Evolutionary conservation across 495 filamentous ascomycete genomes (phyloP).

Genomic region (Clavariopsis aquatica): DNA sequence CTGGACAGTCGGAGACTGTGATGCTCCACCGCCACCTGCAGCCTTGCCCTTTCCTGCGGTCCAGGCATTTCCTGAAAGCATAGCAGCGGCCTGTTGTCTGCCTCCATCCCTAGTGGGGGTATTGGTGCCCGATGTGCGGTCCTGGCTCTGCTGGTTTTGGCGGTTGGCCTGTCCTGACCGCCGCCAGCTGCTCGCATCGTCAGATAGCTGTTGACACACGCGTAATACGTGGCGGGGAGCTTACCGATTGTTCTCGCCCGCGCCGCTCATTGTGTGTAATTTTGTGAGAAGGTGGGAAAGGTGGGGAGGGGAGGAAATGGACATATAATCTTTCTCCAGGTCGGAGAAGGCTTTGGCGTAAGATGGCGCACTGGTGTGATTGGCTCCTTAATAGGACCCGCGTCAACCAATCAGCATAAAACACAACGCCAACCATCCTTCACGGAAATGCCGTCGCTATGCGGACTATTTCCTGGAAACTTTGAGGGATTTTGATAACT

Average conservation of each 20-base stretch:
- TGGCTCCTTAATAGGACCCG: neutral
- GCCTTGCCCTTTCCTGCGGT: conserved; percentile 25
- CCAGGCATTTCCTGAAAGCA: conserved; percentile 36
- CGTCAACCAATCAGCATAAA: neutral
- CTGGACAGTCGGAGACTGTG: conserved; percentile 14
- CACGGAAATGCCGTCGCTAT: neutral
- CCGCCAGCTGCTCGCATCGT: conserved; percentile 25
- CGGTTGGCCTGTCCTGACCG: conserved; percentile 15
- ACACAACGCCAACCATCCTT: neutral
- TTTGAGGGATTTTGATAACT: neutral
- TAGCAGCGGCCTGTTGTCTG: conserved; percentile 20
- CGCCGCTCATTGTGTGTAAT: conserved; percentile 32
- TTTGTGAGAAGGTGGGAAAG: neutral
- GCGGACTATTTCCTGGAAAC: neutral
- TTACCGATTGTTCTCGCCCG: conserved; percentile 37
- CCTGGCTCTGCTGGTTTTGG: conserved; percentile 23
- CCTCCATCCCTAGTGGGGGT: conserved; percentile 33
- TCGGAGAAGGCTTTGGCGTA: neutral
- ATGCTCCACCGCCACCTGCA: conserved; percentile 17
- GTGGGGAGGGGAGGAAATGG: conserved; percentile 18
- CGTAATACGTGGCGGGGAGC: neutral
- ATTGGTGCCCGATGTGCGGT: conserved; percentile 28
- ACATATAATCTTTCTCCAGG: too few relatives aligned
- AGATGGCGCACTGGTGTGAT: too few relatives aligned
- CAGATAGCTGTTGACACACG: neutral